phyloP scores from a whole-genome alignment of 176 grass and related monocot genomes.

The Zea mays region Zm-B73-REFERENCE-NAM-5.0 NC_050103.1:156858501-156859000 shows the following conservation, averaged over 20 bases:
- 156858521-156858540: not conserved
- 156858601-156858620: not conserved
- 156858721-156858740: too few species aligned
- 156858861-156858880: not conserved
- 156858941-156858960: slow-evolving; percentile 1
- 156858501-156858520: not conserved
- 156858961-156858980: not conserved
- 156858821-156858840: too few species aligned
- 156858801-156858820: too few species aligned
- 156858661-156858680: not conserved
- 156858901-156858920: not conserved
- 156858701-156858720: not conserved
- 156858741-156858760: too few species aligned
- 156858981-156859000: not conserved
- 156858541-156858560: not conserved
- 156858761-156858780: too few species aligned
- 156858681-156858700: not conserved
- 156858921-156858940: not conserved
- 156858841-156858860: not conserved
- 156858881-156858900: not conserved
- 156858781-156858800: too few species aligned
- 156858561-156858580: not conserved
- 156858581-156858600: not conserved
- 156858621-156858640: too few species aligned
- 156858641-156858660: not conserved